Evolutionary conservation across 176 grass and related monocot genomes (phyloP).

Genomic region (Carex myosuroides): DNA sequence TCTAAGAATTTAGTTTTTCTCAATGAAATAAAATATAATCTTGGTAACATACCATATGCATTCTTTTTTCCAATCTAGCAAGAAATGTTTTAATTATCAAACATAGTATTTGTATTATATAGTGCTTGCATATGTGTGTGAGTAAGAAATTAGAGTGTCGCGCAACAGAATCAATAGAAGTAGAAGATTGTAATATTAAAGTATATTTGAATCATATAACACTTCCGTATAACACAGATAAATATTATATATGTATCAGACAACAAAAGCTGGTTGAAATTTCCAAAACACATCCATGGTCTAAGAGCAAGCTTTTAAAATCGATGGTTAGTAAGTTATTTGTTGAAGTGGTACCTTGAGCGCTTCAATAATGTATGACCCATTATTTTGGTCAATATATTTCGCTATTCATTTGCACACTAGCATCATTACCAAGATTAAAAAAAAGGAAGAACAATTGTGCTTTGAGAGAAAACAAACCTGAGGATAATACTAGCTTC

Average conservation of each 20-base stretch:
- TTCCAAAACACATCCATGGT: background rate
- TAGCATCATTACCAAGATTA: background rate
- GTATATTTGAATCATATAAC: too few species aligned
- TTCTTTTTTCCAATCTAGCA: background rate
- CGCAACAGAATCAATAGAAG: background rate
- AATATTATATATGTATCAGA: background rate
- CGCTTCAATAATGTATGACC: background rate
- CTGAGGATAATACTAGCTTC: constrained; percentile 76
- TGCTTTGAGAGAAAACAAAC: constrained; percentile 28
- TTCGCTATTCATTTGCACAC: background rate
- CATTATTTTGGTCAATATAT: background rate
- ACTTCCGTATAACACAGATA: background rate
- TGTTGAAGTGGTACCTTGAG: background rate
- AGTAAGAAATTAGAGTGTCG: background rate
- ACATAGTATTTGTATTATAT: background rate
- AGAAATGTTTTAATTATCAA: background rate
- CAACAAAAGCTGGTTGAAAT: background rate
- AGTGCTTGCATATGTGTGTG: too few species aligned
- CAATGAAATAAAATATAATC: background rate
- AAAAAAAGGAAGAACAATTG: background rate
- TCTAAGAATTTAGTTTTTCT: background rate
- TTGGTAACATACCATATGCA: background rate
- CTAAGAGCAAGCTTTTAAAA: background rate
- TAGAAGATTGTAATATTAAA: too few species aligned
- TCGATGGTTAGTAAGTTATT: too few species aligned